Conservation (phyloP, 1,139 yeast species). For the Suhomyces wounanorum region DNA sequence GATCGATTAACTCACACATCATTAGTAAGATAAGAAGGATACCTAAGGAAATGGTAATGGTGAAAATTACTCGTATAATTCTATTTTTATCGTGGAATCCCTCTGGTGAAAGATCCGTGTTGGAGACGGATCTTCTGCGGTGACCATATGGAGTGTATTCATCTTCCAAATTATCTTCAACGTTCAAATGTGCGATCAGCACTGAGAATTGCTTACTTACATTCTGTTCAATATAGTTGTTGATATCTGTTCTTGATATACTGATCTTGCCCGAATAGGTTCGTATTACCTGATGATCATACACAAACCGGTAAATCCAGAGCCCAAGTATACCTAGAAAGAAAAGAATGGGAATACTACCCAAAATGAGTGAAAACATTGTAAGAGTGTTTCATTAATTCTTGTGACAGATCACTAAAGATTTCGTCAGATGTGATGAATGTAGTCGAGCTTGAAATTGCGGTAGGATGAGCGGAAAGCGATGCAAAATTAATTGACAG, state of each 20-base stretch:
- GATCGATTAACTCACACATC: conserved; percentile 40
- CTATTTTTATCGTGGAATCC: conserved; percentile 6
- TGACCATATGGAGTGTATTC: conserved; percentile 28
- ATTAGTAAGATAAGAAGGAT: conserved; percentile 37
- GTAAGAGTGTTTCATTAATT: neutral
- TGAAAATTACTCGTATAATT: conserved; percentile 32
- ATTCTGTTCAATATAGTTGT: conserved; percentile 16
- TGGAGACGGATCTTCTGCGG: neutral
- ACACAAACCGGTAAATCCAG: conserved; percentile 28
- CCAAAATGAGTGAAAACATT: conserved; percentile 11
- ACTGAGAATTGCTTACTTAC: conserved; percentile 15
- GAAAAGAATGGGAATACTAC: conserved; percentile 17
- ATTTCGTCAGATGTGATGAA: neutral
- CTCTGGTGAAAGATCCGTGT: neutral
- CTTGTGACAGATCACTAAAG: neutral
- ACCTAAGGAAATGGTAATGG: conserved; percentile 34
- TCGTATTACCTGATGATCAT: conserved; percentile 29
- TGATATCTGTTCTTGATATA: conserved; percentile 22
- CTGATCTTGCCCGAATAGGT: conserved; percentile 23
- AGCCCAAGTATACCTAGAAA: conserved; percentile 19
- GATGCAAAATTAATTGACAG: neutral
- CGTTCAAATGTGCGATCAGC: conserved; percentile 22
- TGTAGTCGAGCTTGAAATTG: neutral
- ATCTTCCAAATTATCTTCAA: conserved; percentile 18
- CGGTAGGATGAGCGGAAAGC: neutral